Evolutionary conservation across 768 basidiomycete species (phyloP).

Genomic region (Xanthoconium stramineum): DNA sequence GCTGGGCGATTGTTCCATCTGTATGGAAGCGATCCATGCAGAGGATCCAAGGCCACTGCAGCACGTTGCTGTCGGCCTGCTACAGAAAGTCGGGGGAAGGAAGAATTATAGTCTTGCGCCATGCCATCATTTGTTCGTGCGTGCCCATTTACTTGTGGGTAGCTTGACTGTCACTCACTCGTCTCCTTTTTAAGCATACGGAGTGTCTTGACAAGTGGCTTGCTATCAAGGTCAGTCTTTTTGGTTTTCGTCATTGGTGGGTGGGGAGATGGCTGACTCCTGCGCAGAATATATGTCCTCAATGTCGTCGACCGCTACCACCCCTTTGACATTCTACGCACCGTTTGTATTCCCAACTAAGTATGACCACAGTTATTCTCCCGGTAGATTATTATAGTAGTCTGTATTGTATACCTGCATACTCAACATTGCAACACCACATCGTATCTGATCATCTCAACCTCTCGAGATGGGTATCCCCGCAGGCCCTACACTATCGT

Average conservation of each 20-base stretch:
- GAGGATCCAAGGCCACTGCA: slow-evolving; percentile 40
- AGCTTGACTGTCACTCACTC: not conserved
- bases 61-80: slow-evolving; percentile 37
- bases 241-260: not conserved
- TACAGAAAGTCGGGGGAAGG: slow-evolving; percentile 37
- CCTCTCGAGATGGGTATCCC: too few species aligned
- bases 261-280: not conserved
- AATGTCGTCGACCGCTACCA: slow-evolving; percentile 80
- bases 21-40: slow-evolving; percentile 81
- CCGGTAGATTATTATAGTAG: too few species aligned
- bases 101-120: slow-evolving; percentile 84
- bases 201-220: slow-evolving; percentile 86
- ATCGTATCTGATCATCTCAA: too few species aligned
- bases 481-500: too few species aligned
- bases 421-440: too few species aligned
- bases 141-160: slow-evolving; percentile 20
- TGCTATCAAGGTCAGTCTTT: slow-evolving; percentile 57
- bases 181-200: slow-evolving; percentile 56
- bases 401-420: too few species aligned
- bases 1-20: slow-evolving; percentile 87
- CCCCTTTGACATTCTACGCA: slow-evolving; percentile 49
- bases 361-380: too few species aligned
- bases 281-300: slow-evolving; percentile 82
- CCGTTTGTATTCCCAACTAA: not conserved
- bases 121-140: slow-evolving; percentile 84